Percentiles rank a stretch among this genome's conserved stretches.
phyloP scores from a whole-genome alignment of 257 asterid genomes.

The Solanum virginianum region DNA sequence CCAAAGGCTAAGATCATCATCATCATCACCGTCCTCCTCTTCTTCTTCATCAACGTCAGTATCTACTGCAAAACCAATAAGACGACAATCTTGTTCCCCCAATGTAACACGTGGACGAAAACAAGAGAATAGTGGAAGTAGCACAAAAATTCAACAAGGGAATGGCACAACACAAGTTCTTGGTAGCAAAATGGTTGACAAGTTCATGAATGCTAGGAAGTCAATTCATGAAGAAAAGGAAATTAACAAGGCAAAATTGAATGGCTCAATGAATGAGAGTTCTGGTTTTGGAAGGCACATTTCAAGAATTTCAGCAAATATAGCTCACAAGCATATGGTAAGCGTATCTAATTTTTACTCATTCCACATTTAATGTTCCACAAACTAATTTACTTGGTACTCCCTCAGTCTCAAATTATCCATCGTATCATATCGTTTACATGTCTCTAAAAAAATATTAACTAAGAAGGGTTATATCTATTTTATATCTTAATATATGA shows the following conservation, averaged over 20 bases:
- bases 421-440: no score
- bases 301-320: slow-evolving; percentile 38
- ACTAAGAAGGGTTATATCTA: neutral
- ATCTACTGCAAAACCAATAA: neutral
- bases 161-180: slow-evolving; percentile 27
- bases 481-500: no score
- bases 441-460: no score
- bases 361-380: neutral
- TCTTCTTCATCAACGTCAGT: neutral
- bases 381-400: neutral
- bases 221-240: slow-evolving; percentile 24
- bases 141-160: slow-evolving; percentile 7
- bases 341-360: neutral
- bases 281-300: slow-evolving; percentile 49
- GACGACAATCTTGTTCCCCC: slow-evolving; percentile 56
- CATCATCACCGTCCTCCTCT: neutral
- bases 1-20: slow-evolving; percentile 13
- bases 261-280: slow-evolving; percentile 36
- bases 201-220: slow-evolving; percentile 48
- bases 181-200: slow-evolving; percentile 78
- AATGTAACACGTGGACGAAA: slow-evolving; percentile 38
- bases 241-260: slow-evolving; percentile 14
- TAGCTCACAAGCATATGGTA: slow-evolving; percentile 24
- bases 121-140: slow-evolving; percentile 6
- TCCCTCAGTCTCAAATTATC: neutral